These are phyloP conservation scores for Hanseniaspora uvarum DNA, from an alignment of 1,139 yeast genomes.

Conservation along the genomic window DNA sequence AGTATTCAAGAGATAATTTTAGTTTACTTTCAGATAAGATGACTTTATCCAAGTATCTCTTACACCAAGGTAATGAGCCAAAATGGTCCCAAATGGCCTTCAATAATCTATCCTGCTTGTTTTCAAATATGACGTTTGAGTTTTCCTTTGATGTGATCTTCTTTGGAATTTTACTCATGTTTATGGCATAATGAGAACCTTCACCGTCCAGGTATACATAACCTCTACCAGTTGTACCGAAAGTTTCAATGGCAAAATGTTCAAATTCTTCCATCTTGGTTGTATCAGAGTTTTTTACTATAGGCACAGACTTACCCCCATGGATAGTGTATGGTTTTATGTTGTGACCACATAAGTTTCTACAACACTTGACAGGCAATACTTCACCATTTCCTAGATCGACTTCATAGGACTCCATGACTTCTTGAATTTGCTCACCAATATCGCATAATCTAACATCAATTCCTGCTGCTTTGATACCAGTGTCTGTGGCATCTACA, in stretches of 20 bases:
- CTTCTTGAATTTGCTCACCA: slow-evolving; percentile 93
- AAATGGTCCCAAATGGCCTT: slow-evolving; percentile 64
- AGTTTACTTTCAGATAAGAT: slow-evolving; percentile 68
- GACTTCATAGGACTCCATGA: slow-evolving; percentile 91
- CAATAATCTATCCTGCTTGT: slow-evolving; percentile 58
- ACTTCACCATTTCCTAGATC: slow-evolving; percentile 72
- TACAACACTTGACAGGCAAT: slow-evolving; percentile 75
- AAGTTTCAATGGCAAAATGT: slow-evolving; percentile 94
- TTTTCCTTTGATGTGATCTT: slow-evolving; percentile 28
- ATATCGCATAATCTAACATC: slow-evolving; percentile 91
- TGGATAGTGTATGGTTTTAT: slow-evolving; percentile 77
- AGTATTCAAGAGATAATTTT: slow-evolving; percentile 33
- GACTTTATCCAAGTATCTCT: slow-evolving; percentile 75
- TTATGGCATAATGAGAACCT: slow-evolving; percentile 81
- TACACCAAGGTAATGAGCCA: slow-evolving; percentile 94
- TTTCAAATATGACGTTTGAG: slow-evolving; percentile 41
- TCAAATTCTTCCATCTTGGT: slow-evolving; percentile 99
- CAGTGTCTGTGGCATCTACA: slow-evolving; percentile 85
- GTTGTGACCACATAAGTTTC: slow-evolving; percentile 90
- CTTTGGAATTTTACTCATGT: slow-evolving; percentile 35
- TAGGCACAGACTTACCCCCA: slow-evolving; percentile 93
- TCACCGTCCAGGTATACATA: slow-evolving; percentile 81
- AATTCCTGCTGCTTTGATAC: slow-evolving; percentile 84
- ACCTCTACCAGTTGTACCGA: slow-evolving; percentile 94
- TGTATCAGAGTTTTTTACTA: slow-evolving; percentile 81